phyloP scores from a whole-genome alignment of 208 protist genomes.

The Angomonas ambiguus region DNA sequence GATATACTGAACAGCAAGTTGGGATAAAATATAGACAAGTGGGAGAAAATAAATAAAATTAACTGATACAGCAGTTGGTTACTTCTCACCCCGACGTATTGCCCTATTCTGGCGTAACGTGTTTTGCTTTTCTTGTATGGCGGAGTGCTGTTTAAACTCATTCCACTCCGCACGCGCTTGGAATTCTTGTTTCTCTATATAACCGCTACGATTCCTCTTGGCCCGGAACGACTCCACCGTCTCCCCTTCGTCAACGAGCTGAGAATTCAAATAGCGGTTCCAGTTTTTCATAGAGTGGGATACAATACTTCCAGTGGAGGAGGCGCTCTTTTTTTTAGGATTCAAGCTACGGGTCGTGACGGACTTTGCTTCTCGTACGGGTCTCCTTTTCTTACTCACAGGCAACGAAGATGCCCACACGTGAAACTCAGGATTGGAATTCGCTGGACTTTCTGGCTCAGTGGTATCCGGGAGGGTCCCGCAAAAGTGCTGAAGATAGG shows the following conservation, averaged over 20 bases:
- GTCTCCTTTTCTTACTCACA: too few species aligned
- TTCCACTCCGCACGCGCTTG: slow-evolving; percentile 53
- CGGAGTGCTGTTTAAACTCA: slow-evolving; percentile 61
- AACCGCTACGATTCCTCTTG: slow-evolving; percentile 39
- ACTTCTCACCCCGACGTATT: slow-evolving; percentile 47
- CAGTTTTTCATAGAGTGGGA: slow-evolving; percentile 55
- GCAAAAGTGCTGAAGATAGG: background rate
- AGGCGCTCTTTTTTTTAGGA: slow-evolving; percentile 15
- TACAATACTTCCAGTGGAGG: slow-evolving; percentile 45
- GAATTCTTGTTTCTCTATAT: slow-evolving; percentile 62
- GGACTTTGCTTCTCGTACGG: background rate
- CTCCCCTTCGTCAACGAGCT: slow-evolving; percentile 60
- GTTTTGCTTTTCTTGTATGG: slow-evolving; percentile 40
- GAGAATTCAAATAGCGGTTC: slow-evolving; percentile 43
- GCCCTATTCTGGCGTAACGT: slow-evolving; percentile 46
- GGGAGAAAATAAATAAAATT: background rate
- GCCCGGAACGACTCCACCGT: slow-evolving; percentile 69
- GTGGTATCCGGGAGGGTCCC: background rate
- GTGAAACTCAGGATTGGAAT: background rate
- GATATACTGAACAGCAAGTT: too few species aligned
- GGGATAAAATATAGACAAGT: too few species aligned
- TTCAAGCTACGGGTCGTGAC: too few species aligned
- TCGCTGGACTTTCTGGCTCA: background rate
- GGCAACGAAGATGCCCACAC: background rate
- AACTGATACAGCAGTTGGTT: slow-evolving; percentile 1